Evolutionary conservation across 1,139 yeast species (phyloP).

Genomic region (Blastobotrys elegans): DNA sequence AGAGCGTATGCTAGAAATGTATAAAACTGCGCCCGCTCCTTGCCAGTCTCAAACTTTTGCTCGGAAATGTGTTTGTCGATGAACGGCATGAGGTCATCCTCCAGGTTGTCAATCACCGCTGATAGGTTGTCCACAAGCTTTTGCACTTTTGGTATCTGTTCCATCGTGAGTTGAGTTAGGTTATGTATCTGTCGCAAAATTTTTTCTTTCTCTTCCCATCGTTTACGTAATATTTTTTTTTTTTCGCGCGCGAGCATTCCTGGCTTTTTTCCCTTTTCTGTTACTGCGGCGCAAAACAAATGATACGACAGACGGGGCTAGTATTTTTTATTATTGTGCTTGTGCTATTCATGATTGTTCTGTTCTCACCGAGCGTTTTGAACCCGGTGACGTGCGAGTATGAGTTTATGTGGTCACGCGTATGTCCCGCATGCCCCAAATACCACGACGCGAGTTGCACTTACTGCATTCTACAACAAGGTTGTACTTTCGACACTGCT

Average conservation of each 20-base stretch:
- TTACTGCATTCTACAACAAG: background rate
- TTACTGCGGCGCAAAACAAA: background rate
- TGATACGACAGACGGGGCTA: background rate
- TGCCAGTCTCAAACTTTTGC: constrained; percentile 25
- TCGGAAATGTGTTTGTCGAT: constrained; percentile 26
- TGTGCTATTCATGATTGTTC: background rate
- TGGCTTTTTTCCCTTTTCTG: background rate
- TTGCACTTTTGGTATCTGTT: constrained; percentile 24
- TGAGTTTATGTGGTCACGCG: background rate
- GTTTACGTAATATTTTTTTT: background rate
- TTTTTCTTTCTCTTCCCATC: background rate
- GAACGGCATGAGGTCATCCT: constrained; percentile 25
- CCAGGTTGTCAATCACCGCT: constrained; percentile 28
- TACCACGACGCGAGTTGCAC: background rate
- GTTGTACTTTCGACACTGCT: background rate
- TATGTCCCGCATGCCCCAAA: background rate
- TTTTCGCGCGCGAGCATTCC: background rate
- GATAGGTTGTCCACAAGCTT: constrained; percentile 27
- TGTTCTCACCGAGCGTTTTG: background rate
- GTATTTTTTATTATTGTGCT: background rate
- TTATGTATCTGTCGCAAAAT: background rate
- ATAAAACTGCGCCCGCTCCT: constrained; percentile 34
- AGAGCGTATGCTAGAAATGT: constrained; percentile 37
- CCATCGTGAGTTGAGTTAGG: constrained; percentile 19
- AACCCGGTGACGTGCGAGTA: background rate